These are phyloP conservation scores for Rosellinia necatrix DNA, from an alignment of 2,329 filamentous ascomycete genomes.

Conservation along the genomic window DNA sequence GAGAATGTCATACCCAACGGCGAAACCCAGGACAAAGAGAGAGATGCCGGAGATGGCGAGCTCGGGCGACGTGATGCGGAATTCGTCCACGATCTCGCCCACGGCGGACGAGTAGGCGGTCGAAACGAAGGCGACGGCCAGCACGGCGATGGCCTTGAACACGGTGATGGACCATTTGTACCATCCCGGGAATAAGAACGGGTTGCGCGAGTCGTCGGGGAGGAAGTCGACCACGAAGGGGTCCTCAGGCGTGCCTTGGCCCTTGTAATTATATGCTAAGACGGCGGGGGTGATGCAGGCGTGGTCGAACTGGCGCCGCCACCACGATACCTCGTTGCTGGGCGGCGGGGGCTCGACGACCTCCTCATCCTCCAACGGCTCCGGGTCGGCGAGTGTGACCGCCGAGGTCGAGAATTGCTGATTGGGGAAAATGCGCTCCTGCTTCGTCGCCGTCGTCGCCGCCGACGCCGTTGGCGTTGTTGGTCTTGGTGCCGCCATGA, in stretches of 20 bases:
- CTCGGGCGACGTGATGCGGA: conserved; percentile 51
- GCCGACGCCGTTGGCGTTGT: not conserved
- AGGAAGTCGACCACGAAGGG: conserved; percentile 73
- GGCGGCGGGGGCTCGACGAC: conserved; percentile 46
- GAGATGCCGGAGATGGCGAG: conserved; percentile 57
- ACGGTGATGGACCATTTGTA: conserved; percentile 69
- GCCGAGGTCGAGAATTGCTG: conserved; percentile 25
- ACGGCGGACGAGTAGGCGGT: conserved; percentile 68
- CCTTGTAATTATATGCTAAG: conserved; percentile 59
- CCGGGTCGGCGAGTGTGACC: conserved; percentile 29
- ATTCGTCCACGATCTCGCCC: conserved; percentile 57
- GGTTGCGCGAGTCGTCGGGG: conserved; percentile 68
- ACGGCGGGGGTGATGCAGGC: conserved; percentile 62
- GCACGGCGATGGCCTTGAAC: conserved; percentile 67
- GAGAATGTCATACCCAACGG: conserved; percentile 49
- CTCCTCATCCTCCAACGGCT: conserved; percentile 30
- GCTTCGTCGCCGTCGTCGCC: not conserved
- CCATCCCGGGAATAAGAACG: conserved; percentile 56
- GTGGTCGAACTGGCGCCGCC: conserved; percentile 60
- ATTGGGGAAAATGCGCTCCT: conserved; percentile 18
- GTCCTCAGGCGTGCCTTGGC: conserved; percentile 67
- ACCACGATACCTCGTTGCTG: conserved; percentile 48
- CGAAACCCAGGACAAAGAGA: conserved; percentile 63
- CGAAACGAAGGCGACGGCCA: conserved; percentile 72
- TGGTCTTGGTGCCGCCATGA: conserved; percentile 17